A percentile compares a stretch with the other conserved stretches of the same genome.
Evolutionary conservation across 169 alveolate species (phyloP).

Genomic region (Cryptosporidium felis): DNA sequence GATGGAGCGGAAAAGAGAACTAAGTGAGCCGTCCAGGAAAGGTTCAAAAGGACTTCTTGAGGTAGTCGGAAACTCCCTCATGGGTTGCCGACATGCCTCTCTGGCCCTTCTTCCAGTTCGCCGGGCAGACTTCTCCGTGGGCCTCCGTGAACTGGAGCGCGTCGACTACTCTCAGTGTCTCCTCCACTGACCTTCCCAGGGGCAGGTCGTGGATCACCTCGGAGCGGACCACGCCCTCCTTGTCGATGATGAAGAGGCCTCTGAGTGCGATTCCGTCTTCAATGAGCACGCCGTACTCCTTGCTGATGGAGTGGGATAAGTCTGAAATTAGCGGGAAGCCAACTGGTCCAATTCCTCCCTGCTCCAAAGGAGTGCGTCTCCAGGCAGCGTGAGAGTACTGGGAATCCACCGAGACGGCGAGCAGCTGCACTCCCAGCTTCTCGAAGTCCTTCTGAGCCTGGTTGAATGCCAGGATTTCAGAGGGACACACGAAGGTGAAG

Average conservation of each 20-base stretch:
- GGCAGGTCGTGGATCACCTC: conserved; percentile 95
- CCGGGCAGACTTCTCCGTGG: conserved; percentile 99
- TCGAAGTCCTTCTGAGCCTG: conserved; percentile 92
- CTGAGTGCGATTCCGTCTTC: conserved; percentile 95
- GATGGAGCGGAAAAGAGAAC: background rate
- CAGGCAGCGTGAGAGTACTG: conserved; percentile 95
- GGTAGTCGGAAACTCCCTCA: conserved; percentile 88
- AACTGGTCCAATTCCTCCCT: conserved; percentile 98
- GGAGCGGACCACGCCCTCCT: conserved; percentile 94
- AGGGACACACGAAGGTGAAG: conserved; percentile 99
- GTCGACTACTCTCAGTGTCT: conserved; percentile 93
- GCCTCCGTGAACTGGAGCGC: conserved; percentile 95
- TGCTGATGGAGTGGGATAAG: conserved; percentile 88
- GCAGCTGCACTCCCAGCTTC: conserved; percentile 87
- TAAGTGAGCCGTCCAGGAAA: background rate
- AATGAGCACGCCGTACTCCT: conserved; percentile 91
- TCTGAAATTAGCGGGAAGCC: conserved; percentile 94
- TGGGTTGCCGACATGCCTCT: conserved; percentile 94
- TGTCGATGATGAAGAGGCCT: conserved; percentile 98
- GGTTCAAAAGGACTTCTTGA: conserved; percentile 46
- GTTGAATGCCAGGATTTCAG: conserved; percentile 96
- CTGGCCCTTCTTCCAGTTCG: conserved; percentile 97
- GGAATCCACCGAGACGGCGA: conserved; percentile 97
- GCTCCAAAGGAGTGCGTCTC: conserved; percentile 91
- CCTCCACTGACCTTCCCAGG: conserved; percentile 98